Base-by-base conservation (phyloP, 345 rosid genomes). In the Eutrema yunnanense region DNA sequence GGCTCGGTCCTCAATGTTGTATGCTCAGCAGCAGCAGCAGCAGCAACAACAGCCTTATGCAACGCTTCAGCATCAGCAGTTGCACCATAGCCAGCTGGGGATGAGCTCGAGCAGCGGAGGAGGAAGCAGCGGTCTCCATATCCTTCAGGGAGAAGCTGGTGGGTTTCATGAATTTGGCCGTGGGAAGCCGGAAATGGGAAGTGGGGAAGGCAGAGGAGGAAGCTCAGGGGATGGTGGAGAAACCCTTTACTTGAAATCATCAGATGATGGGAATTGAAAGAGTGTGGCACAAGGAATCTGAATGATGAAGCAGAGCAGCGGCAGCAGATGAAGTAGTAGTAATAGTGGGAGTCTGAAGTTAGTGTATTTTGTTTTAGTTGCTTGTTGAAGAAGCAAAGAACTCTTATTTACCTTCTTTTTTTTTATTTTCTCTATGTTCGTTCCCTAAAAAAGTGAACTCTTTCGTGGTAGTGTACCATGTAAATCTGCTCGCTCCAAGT, bases 11-110 rank as follows among this genome's bases (percentile, higher is more conserved):
- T 92, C 99, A 55, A 90, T 90, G 96, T 26, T 90, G 79, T 96
- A 92, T 69, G 63, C 85, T 30, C 98, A 92, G 78, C 80, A 71
- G 53, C 78, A 73, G 41, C 97, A 65, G 43, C 78, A 65, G 43
- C 77, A 73, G 62, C 78, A 64, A 16, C 79, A 75, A 12, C 79
- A 75, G 67, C 94, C 87, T 54, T 87, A 66, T 65, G 83, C 96
- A 4, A 84, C 87, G 1, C 85, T 93, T 73, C 98, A 95, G 68
- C 97, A 94, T 65, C 97, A 88, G 66, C 91, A 84, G 79, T 69
- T 96, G 82, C 97, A 96, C 43, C 96, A 96, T 34, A 64, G 88
- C 81, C 98, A 96, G 84, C 96, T 92, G 0, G 95, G 96, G 73
- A 92, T 92, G 88, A 87, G 85, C 78, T 90, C 92, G 1, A 87